Base-by-base conservation (phyloP, 805 yeast species). In the Saccharomycopsis babjevae region DNA sequence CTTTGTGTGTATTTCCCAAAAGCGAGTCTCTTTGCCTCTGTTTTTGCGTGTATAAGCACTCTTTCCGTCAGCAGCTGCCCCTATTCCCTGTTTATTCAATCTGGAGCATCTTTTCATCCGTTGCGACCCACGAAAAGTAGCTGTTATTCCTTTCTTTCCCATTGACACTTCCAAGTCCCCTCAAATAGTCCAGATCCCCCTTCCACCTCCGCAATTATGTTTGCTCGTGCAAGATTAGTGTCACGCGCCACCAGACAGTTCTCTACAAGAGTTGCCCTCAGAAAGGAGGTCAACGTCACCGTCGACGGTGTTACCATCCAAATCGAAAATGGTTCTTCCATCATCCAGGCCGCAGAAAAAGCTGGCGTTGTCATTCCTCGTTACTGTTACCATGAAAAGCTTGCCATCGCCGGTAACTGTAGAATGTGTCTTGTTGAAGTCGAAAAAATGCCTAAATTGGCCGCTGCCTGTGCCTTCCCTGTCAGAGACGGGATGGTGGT, bases 371-470 rank as follows among this genome's bases (percentile, higher is more conserved):
- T 85, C 62, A 86, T 89, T 58, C 96, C 96, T 50, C 82, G 96
- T 67, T 89, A 89, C 78, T 89, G 96, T 76, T 89, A 87, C 79
- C 96, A 89, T 74, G 96, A 89, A 70, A 88, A 89, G 74, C 80
- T 89, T 66, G 92, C 96, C 40, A 82, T 89, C 70, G 96, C 96
- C 13, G 96, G 96, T 71, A 89, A 89, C 77, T 89, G 96, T 74
- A 85, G 96, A 74, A 89, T 89, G 96, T 89, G 96, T 72, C 81
- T 89, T 36, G 96, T 89, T 56, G 96, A 89, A 69, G 87, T 89
- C 60, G 96, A 89, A 75, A 83, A 87, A 71, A 89, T 93, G 68
- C 96, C 96, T 60, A 89, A 89, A 74, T 83, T 91, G 70, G 88
- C 89, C 66, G 96, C 96, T 2, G 86, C 96, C 13, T 89, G 96